Evolutionary conservation across 495 filamentous ascomycete species (phyloP), one percentile per base, ranked within the genome.

Genomic region (Aspergillus bertholletiae): DNA sequence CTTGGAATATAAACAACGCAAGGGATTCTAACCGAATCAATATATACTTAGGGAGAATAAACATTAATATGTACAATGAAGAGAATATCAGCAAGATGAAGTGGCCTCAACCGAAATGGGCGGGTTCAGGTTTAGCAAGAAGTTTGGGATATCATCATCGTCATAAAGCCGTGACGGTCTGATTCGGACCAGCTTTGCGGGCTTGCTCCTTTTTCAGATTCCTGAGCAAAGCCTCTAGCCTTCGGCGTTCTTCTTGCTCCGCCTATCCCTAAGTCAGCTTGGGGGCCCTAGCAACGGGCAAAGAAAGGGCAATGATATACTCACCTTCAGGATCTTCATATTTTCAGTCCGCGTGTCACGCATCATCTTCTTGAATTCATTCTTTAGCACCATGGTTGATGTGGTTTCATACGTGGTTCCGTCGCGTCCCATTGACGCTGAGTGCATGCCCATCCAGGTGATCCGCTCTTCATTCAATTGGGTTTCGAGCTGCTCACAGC

Each of bases 331-430:
- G 47, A 79, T 75, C 73, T 80, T 88, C 66, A 84, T 74, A 55
- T 84, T 84, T 61, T 93, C 89, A 15, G 80, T 77, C 45, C 87
- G 83, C 53, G 86, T 88, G 59, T 92, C 88, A 49, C 86, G 79
- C 88, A 92, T 93, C 89, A 93, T 92, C 76, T 90, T 91, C 77
- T 88, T 89, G 66, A 93, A 93, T 66, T 93, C 88, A 48, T 84
- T 88, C 71, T 86, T 87, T 49, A 93, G 68, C 17, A 90, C 84
- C 74, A 81, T 82, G 2, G 84, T 89, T 59, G 84, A 88, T 3
- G 84, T 91, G 9, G 75, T 82, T 60, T 85, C 83, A 13, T 72
- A 73, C 18, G 39, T 43, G 11, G 70, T 58, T 24, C 67, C 72
- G 56, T 80, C 77, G 34, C 76, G 71, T 51, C 70, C 73, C 40